phyloP scores from a whole-genome alignment of 495 filamentous ascomycete species.

The Talaromyces stipitatus region DNA sequence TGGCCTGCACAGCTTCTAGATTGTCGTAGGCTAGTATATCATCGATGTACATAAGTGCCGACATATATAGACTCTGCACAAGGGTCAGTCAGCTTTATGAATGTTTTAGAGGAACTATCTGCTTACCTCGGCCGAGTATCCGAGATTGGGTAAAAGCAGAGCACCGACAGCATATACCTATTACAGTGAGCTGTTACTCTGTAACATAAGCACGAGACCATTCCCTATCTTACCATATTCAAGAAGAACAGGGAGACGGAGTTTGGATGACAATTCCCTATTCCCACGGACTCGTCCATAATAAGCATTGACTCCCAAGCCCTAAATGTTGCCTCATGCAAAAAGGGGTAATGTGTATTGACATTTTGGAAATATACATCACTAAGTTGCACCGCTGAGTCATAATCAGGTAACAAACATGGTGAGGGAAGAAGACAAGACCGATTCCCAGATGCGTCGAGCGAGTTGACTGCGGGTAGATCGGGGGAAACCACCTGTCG shows the following conservation, averaged over 20 bases:
- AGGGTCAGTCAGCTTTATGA: not conserved
- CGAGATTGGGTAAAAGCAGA: conserved; percentile 7
- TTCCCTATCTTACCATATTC: conserved; percentile 7
- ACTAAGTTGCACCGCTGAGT: conserved; percentile 1
- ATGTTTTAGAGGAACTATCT: not conserved
- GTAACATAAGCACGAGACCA: not conserved
- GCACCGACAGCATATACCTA: conserved; percentile 14
- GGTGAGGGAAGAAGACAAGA: conserved; percentile 2
- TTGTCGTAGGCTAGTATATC: conserved; percentile 5
- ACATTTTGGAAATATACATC: conserved; percentile 13
- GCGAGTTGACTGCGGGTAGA: not conserved
- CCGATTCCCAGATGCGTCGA: not conserved
- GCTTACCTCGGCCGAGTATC: not conserved
- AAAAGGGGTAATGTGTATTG: conserved; percentile 14
- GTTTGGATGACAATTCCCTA: not conserved
- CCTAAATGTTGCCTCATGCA: conserved; percentile 14
- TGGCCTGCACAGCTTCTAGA: conserved; percentile 12
- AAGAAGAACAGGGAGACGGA: conserved; percentile 7
- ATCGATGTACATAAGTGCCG: conserved; percentile 8
- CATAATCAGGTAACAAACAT: conserved; percentile 6
- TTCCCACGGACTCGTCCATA: not conserved
- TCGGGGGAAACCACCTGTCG: not conserved
- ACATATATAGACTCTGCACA: conserved; percentile 1
- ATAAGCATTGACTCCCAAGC: not conserved
- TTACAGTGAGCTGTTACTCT: not conserved